Evolutionary conservation across 2,329 filamentous ascomycete genomes (phyloP).

Genomic region (Colletotrichum camelliae): DNA sequence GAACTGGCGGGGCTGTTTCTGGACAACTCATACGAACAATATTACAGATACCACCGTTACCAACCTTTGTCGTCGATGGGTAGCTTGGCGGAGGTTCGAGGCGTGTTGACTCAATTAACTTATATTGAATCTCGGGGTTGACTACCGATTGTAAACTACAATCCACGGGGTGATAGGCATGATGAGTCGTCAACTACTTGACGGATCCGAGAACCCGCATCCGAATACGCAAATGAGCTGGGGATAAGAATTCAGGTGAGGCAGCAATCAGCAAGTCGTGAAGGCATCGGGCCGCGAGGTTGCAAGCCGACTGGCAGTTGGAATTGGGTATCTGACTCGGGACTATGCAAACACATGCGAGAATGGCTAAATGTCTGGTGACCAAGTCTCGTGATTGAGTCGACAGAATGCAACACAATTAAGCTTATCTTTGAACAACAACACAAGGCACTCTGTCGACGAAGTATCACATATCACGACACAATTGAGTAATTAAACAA

Average conservation of each 20-base stretch:
- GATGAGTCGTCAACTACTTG: neutral
- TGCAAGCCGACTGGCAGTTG: neutral
- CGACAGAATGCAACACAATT: neutral
- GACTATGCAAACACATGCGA: neutral
- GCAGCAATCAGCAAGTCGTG: neutral
- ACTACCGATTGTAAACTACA: neutral
- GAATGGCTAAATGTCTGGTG: neutral
- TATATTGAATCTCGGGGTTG: neutral
- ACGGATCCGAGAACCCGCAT: neutral
- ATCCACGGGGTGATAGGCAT: neutral
- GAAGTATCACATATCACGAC: neutral
- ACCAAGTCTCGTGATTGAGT: neutral
- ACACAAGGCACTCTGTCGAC: neutral
- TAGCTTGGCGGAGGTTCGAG: neutral
- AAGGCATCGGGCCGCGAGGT: neutral
- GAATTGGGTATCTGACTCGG: neutral
- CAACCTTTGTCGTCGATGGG: neutral
- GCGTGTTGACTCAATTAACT: neutral
- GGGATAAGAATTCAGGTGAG: neutral
- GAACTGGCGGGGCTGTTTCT: neutral
- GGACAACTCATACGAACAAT: neutral
- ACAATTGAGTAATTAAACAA: neutral
- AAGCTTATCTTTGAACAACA: neutral
- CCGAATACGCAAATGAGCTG: neutral
- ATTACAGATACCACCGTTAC: neutral